These are phyloP conservation scores for Penicillium paradoxum DNA, from an alignment of 495 filamentous ascomycete genomes.

Conservation along the genomic window DNA sequence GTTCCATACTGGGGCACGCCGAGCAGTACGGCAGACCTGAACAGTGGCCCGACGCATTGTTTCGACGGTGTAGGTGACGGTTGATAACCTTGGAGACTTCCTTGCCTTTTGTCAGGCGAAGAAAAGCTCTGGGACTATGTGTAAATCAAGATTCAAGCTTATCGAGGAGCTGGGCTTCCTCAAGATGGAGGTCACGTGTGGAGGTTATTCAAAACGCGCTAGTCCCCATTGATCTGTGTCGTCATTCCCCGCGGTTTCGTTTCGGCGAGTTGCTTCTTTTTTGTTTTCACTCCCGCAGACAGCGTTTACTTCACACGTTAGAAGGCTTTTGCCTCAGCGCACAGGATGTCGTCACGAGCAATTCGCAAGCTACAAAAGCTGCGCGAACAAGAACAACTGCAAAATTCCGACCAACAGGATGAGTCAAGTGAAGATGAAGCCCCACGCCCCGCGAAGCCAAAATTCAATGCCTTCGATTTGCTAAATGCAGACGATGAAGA, in stretches of 20 bases:
- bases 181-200: constrained; percentile 21
- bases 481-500: constrained; percentile 55
- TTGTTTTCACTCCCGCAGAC: neutral
- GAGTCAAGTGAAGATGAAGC: constrained; percentile 49
- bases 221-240: constrained; percentile 29
- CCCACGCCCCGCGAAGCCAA: constrained; percentile 31
- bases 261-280: neutral
- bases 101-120: constrained; percentile 9
- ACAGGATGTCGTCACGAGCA: constrained; percentile 72
- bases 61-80: constrained; percentile 1
- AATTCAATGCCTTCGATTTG: constrained; percentile 48
- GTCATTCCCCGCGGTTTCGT: constrained; percentile 39
- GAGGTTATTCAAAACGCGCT: constrained; percentile 14
- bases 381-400: constrained; percentile 58
- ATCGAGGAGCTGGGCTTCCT: constrained; percentile 12
- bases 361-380: constrained; percentile 69
- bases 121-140: constrained; percentile 1
- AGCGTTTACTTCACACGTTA: neutral
- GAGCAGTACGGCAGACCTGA: constrained; percentile 58
- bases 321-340: neutral
- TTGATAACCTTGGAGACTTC: neutral
- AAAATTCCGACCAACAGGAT: constrained; percentile 44
- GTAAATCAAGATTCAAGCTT: constrained; percentile 9
- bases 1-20: constrained; percentile 53
- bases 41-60: constrained; percentile 63